Conservation (phyloP, 805 yeast genomes). For the Yarrowia osloensis region DNA sequence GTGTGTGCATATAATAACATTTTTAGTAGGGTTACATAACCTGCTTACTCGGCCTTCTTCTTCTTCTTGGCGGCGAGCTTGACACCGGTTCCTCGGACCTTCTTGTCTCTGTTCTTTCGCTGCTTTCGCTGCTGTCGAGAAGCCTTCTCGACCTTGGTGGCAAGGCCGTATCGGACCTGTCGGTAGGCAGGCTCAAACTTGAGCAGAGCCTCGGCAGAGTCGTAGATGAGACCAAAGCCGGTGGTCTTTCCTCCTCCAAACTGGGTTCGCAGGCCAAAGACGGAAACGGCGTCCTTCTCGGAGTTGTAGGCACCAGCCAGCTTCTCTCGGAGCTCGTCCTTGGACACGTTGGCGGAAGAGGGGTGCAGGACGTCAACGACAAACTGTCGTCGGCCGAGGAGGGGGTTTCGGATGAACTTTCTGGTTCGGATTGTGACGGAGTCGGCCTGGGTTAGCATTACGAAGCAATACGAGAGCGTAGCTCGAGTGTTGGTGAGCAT, state of each 20-base stretch:
- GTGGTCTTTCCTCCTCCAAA: constrained; percentile 99
- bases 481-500: not conserved
- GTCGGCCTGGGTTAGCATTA: constrained; percentile 68
- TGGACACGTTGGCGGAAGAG: constrained; percentile 98
- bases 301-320: constrained; percentile 86
- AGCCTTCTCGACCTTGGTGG: constrained; percentile 92
- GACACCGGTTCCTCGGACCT: constrained; percentile 97
- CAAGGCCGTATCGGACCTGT: constrained; percentile 98
- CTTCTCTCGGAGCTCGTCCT: constrained; percentile 97
- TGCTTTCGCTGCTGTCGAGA: constrained; percentile 99
- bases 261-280: constrained; percentile 99
- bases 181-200: constrained; percentile 99
- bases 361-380: constrained; percentile 99
- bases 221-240: constrained; percentile 99
- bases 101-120: constrained; percentile 99
- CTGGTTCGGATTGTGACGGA: constrained; percentile 99
- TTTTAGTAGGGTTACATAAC: not conserved
- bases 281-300: constrained; percentile 92
- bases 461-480: not conserved
- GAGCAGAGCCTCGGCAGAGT: constrained; percentile 96
- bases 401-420: constrained; percentile 98
- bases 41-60: constrained; percentile 29
- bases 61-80: constrained; percentile 60
- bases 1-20: constrained; percentile 16
- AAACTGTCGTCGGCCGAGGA: constrained; percentile 98